Evolutionary conservation across 2,329 filamentous ascomycete species (phyloP).

Genomic region (Diaporthe capsici): DNA sequence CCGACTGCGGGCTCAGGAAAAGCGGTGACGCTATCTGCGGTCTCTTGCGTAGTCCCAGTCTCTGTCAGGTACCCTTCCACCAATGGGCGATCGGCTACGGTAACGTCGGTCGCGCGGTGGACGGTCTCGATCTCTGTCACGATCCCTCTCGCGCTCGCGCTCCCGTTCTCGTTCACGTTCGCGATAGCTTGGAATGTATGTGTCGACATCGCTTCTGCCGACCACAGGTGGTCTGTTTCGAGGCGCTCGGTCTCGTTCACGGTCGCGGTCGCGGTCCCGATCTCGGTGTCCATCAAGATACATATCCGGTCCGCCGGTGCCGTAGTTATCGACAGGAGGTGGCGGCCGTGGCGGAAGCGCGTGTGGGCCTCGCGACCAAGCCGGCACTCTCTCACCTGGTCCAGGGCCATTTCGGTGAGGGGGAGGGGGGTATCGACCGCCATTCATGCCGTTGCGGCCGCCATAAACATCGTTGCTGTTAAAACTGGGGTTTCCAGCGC

Average conservation of each 20-base stretch:
- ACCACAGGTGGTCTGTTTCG: slow-evolving; percentile 44
- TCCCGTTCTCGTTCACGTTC: slow-evolving; percentile 56
- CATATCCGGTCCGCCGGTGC: slow-evolving; percentile 52
- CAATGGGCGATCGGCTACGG: slow-evolving; percentile 38
- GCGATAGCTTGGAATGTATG: slow-evolving; percentile 64
- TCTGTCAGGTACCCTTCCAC: slow-evolving; percentile 35
- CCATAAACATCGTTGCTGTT: slow-evolving; percentile 66
- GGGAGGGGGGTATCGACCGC: slow-evolving; percentile 58
- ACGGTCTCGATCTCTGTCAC: slow-evolving; percentile 51
- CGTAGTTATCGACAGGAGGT: slow-evolving; percentile 56
- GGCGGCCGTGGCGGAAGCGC: slow-evolving; percentile 65
- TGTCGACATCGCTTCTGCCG: slow-evolving; percentile 57
- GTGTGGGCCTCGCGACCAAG: slow-evolving; percentile 65
- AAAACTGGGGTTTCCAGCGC: slow-evolving; percentile 62
- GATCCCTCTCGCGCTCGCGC: slow-evolving; percentile 55
- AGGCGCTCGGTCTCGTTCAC: slow-evolving; percentile 49
- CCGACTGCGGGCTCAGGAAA: slow-evolving; percentile 55
- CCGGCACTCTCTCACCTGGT: slow-evolving; percentile 58
- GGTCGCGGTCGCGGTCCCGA: slow-evolving; percentile 53
- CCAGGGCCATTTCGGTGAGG: slow-evolving; percentile 50
- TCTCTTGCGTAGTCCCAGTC: slow-evolving; percentile 38
- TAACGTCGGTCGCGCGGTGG: slow-evolving; percentile 39
- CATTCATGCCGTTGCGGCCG: slow-evolving; percentile 63
- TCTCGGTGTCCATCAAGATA: slow-evolving; percentile 42
- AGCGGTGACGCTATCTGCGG: slow-evolving; percentile 53